Evolutionary conservation across 1,284 basidiomycete genomes (phyloP), one percentile per base, ranked within the genome.

Genomic region (Puccinia coronata): DNA sequence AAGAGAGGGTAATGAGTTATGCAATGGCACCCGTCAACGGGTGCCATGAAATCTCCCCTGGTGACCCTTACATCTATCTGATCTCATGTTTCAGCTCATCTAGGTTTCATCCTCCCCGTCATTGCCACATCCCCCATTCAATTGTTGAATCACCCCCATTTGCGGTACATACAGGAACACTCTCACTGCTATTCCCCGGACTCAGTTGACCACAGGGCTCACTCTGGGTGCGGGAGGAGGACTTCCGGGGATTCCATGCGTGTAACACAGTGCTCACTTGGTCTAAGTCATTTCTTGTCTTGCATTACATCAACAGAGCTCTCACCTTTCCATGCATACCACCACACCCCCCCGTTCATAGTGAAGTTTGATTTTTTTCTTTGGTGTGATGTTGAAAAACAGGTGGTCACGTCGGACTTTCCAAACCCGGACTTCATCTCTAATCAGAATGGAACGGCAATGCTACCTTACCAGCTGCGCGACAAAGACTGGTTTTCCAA

Each of bases 341-440:
- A n/a, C n/a, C n/a, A n/a, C n/a, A n/a, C n/a, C n/a, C n/a, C 34
- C 8, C 25, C 16, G 23, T 43, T 69, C n/a, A n/a, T n/a, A n/a
- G n/a, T n/a, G n/a, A n/a, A n/a, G 6, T 36, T 20, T 67, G 5
- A 43, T 43, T n/a, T 69, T 47, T 20, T 25, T 34, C 34, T 51
- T 25, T 51, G 20, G 71, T 41, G 31, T 41, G 11, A 12, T 28
- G 23, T 23, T 28, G 47, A 18, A 47, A 47, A 18, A 25, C 20
- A 80, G 77, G 77, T 80, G 23, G 67, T 80, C 49, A 47, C 77
- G 5, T 71, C 77, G 2, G 77, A 80, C 43, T 80, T 80, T 55
- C 77, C 77, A 8, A 67, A 80, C 59, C 51, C 77, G 25, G 67
- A 70, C 49, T 53, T 80, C 51, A 71, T 80, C n/a, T 43, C 43